Conservation (phyloP, 139 green algal genomes). For the Chara braunii region DNA sequence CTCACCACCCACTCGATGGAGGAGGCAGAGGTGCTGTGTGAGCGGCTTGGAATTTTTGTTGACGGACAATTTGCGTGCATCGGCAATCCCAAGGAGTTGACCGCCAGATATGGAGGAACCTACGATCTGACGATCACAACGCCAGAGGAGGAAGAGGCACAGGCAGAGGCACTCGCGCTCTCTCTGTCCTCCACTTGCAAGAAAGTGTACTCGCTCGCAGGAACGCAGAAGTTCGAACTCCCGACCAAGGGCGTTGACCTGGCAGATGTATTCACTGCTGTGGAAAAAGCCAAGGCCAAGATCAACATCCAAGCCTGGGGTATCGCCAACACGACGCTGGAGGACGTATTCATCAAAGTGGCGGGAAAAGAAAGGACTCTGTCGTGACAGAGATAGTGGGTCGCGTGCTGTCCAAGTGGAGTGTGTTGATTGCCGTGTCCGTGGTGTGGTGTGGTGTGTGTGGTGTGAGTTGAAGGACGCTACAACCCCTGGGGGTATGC, state of each 20-base stretch:
- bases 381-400: too few species aligned
- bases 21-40: conserved; percentile 62
- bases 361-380: too few species aligned
- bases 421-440: too few species aligned
- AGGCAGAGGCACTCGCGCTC: conserved; percentile 3
- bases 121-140: conserved; percentile 71
- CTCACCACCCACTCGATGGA: conserved; percentile 69
- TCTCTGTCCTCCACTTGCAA: conserved; percentile 9
- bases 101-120: conserved; percentile 59
- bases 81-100: conserved; percentile 72
- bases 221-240: conserved; percentile 63
- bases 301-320: conserved; percentile 72
- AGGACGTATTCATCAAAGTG: conserved; percentile 85
- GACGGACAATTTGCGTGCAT: conserved; percentile 70
- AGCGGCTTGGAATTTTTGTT: conserved; percentile 69
- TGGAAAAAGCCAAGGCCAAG: conserved; percentile 17
- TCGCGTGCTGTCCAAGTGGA: too few species aligned
- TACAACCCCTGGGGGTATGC: too few species aligned
- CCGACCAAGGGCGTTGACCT: too few species aligned
- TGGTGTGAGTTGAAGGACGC: too few species aligned
- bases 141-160: conserved; percentile 48
- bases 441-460: too few species aligned
- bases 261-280: conserved; percentile 29
- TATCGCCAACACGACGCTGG: conserved; percentile 77
- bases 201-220: conserved; percentile 58